Percentiles rank a stretch among this genome's conserved stretches.
These are phyloP conservation scores for Isabelozyma heimii DNA, from an alignment of 805 yeast species.

Conservation along the genomic window DNA sequence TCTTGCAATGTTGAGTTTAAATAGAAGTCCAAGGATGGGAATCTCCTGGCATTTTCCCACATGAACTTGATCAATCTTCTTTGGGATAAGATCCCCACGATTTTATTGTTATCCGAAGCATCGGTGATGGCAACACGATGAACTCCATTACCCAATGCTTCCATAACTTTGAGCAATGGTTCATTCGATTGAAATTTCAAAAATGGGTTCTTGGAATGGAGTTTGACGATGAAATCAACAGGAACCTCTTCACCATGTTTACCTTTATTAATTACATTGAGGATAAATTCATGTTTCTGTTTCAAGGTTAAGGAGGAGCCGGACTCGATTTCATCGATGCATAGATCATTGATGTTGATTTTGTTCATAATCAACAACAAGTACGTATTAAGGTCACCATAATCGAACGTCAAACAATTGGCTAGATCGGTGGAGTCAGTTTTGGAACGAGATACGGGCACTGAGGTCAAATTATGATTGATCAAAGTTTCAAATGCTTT, in stretches of 20 bases:
- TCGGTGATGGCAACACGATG: conserved; percentile 86
- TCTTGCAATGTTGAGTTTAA: conserved; percentile 68
- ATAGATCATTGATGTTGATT: conserved; percentile 38
- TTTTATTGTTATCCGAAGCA: conserved; percentile 37
- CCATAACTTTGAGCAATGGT: conserved; percentile 71
- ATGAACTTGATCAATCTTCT: conserved; percentile 79
- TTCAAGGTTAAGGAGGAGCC: conserved; percentile 17
- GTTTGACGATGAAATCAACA: conserved; percentile 78
- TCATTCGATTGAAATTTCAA: conserved; percentile 70
- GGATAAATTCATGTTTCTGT: conserved; percentile 38
- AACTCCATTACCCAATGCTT: conserved; percentile 90
- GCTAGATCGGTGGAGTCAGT: conserved; percentile 48
- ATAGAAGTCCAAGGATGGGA: conserved; percentile 75
- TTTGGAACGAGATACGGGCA: conserved; percentile 63
- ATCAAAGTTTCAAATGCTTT: conserved; percentile 80
- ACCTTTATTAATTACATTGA: conserved; percentile 54
- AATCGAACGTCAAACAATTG: conserved; percentile 84
- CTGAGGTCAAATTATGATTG: conserved; percentile 71
- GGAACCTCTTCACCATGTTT: conserved; percentile 89
- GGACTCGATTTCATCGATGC: conserved; percentile 24
- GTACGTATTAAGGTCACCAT: conserved; percentile 85
- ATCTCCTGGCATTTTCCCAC: conserved; percentile 91
- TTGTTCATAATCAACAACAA: conserved; percentile 81
- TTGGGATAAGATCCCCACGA: conserved; percentile 87
- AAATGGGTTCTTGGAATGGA: conserved; percentile 88